Evolutionary conservation across 768 basidiomycete genomes (phyloP).

Genomic region (Tulasnella sp.): DNA sequence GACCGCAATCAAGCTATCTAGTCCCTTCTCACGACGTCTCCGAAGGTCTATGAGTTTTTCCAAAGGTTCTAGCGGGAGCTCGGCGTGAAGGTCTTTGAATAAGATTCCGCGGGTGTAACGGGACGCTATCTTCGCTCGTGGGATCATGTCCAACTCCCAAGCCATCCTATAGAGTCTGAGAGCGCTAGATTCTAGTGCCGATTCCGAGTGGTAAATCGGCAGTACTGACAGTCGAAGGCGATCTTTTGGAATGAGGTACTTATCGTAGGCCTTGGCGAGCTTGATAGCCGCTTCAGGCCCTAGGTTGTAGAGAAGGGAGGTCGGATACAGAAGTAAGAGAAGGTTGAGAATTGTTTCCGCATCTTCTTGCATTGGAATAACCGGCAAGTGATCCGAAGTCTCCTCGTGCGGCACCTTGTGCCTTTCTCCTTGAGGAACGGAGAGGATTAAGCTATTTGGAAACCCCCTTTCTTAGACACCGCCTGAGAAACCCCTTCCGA

Average conservation of each 20-base stretch:
- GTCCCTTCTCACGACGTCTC: background rate
- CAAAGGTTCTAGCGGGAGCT: background rate
- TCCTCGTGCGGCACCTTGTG: background rate
- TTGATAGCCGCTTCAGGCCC: background rate
- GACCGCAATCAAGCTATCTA: background rate
- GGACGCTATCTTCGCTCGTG: background rate
- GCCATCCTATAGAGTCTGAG: background rate
- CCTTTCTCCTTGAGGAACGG: too few species aligned
- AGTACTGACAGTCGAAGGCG: background rate
- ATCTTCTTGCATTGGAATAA: background rate
- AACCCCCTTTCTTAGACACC: too few species aligned
- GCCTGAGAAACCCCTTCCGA: too few species aligned
- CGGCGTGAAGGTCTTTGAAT: background rate
- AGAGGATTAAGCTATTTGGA: too few species aligned
- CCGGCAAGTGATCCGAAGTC: background rate
- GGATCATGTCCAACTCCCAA: background rate
- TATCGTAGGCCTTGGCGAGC: conserved; percentile 7
- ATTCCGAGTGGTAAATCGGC: background rate
- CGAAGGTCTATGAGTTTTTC: background rate
- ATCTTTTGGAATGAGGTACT: conserved; percentile 10
- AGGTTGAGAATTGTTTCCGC: background rate
- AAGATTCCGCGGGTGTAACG: background rate
- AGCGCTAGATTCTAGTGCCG: background rate
- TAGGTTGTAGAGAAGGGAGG: background rate
- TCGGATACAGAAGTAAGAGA: background rate